Conservation (phyloP, 2,329 filamentous ascomycete species). For the Geosmithia putterillii region DNA sequence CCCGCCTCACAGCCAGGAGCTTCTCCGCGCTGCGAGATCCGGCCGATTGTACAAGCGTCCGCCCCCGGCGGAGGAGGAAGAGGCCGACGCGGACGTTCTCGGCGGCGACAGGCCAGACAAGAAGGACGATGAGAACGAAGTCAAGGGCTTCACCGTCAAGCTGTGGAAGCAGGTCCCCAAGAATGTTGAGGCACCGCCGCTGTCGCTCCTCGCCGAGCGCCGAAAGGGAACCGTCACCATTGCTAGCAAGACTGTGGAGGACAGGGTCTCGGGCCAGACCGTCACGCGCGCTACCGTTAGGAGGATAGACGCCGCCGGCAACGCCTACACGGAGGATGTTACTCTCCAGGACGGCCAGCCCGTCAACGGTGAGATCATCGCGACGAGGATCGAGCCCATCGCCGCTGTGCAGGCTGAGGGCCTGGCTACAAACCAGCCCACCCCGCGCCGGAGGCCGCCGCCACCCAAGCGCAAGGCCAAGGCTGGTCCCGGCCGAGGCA, state of each 20-base stretch:
- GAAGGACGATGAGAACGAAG: constrained; percentile 45
- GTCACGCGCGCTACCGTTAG: constrained; percentile 72
- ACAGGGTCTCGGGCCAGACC: constrained; percentile 34
- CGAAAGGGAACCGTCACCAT: constrained; percentile 49
- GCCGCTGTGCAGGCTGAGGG: constrained; percentile 47
- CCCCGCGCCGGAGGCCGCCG: constrained; percentile 50
- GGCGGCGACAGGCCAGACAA: constrained; percentile 42
- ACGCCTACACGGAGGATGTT: constrained; percentile 73
- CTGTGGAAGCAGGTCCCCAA: constrained; percentile 51
- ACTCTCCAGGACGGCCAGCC: constrained; percentile 68
- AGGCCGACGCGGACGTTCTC: constrained; percentile 34
- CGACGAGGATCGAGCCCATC: constrained; percentile 41
- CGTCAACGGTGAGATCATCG: constrained; percentile 71
- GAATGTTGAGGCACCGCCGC: constrained; percentile 37
- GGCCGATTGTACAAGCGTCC: constrained; percentile 65
- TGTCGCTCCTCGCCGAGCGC: constrained; percentile 48
- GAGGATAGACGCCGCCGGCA: constrained; percentile 65
- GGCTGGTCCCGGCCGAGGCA: constrained; percentile 60
- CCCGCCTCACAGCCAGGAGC: constrained; percentile 66
- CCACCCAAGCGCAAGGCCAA: constrained; percentile 74
- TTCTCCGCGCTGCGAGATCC: constrained; percentile 70
- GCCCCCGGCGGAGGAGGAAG: constrained; percentile 47
- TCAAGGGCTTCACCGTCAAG: constrained; percentile 41
- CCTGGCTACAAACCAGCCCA: constrained; percentile 27
- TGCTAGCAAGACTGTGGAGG: constrained; percentile 36